Evolutionary conservation across 2,329 filamentous ascomycete species (phyloP).

Genomic region (Leptodontidium sp.): DNA sequence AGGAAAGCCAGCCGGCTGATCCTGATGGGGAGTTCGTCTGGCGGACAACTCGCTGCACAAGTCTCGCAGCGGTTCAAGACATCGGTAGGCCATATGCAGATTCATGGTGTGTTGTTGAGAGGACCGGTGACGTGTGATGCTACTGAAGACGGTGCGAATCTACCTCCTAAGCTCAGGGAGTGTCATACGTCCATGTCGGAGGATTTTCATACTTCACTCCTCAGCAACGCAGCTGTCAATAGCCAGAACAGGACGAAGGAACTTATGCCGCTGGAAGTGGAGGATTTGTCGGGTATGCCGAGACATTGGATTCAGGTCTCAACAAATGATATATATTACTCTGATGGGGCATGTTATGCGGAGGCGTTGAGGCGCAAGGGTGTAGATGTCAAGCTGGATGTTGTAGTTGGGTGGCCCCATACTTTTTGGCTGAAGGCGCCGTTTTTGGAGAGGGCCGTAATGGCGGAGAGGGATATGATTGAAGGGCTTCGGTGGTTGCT

Average conservation of each 20-base stretch:
- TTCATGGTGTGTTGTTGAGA: slow-evolving; percentile 55
- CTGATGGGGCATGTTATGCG: slow-evolving; percentile 60
- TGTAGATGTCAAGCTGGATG: slow-evolving; percentile 52
- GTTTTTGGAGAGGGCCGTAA: slow-evolving; percentile 50
- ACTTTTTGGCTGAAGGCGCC: slow-evolving; percentile 61
- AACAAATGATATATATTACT: slow-evolving; percentile 60
- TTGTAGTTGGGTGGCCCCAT: slow-evolving; percentile 58
- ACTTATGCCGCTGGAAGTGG: slow-evolving; percentile 51
- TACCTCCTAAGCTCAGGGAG: slow-evolving; percentile 49
- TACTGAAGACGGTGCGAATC: slow-evolving; percentile 48
- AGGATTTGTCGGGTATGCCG: slow-evolving; percentile 42
- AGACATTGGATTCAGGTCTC: slow-evolving; percentile 59
- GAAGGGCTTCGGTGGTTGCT: slow-evolving; percentile 53
- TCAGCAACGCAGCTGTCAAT: slow-evolving; percentile 48
- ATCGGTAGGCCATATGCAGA: slow-evolving; percentile 35
- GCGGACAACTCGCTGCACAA: slow-evolving; percentile 57
- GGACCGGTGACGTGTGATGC: slow-evolving; percentile 58
- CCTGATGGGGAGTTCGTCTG: slow-evolving; percentile 57
- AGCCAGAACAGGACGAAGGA: slow-evolving; percentile 51
- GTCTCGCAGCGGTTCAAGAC: slow-evolving; percentile 47
- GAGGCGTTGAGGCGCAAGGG: slow-evolving; percentile 51
- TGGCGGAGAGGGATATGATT: slow-evolving; percentile 54
- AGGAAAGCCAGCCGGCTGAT: slow-evolving; percentile 34
- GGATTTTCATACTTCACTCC: slow-evolving; percentile 49
- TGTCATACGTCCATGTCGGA: slow-evolving; percentile 52